A percentile compares a stretch with the other conserved stretches of the same genome.
These are phyloP conservation scores for Eragrostis nindensis DNA, from an alignment of 176 grass and related monocot genomes.

Conservation along the genomic window DNA sequence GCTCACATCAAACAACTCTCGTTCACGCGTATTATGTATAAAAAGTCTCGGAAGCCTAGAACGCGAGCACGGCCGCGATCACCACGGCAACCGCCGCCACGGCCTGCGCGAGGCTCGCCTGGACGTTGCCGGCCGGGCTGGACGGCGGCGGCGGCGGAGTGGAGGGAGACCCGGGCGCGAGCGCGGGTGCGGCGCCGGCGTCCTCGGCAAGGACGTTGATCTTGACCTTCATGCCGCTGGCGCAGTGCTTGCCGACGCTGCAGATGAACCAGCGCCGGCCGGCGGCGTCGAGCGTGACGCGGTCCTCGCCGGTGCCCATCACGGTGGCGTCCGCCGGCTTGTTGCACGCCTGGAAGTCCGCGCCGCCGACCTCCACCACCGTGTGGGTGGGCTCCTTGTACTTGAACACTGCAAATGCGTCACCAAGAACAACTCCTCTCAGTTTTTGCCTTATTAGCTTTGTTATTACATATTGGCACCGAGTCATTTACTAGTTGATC, in stretches of 20 bases:
- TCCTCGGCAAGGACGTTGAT: slow-evolving; percentile 33
- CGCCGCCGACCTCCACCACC: slow-evolving; percentile 38
- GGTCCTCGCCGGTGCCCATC: slow-evolving; percentile 28
- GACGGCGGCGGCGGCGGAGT: background rate
- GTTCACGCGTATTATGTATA: background rate
- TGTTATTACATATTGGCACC: background rate
- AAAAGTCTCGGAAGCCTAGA: slow-evolving; percentile 8
- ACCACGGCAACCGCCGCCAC: background rate
- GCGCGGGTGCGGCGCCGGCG: background rate
- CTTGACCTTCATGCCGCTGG: slow-evolving; percentile 45
- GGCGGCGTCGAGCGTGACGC: slow-evolving; percentile 22
- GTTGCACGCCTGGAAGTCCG: slow-evolving; percentile 42
- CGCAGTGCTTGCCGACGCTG: slow-evolving; percentile 38
- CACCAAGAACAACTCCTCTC: background rate
- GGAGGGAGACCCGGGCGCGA: background rate
- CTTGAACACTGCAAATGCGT: slow-evolving; percentile 49
- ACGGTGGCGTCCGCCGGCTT: background rate
- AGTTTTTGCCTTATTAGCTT: background rate
- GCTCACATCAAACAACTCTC: background rate
- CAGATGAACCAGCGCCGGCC: slow-evolving; percentile 60
- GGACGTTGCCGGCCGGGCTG: slow-evolving; percentile 20
- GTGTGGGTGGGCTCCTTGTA: slow-evolving; percentile 37
- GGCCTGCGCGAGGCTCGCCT: background rate
- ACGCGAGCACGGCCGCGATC: slow-evolving; percentile 22
- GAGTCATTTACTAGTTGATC: background rate